phyloP scores from a whole-genome alignment of 2,329 filamentous ascomycete species.

The Coniochaeta prunicola region DNA sequence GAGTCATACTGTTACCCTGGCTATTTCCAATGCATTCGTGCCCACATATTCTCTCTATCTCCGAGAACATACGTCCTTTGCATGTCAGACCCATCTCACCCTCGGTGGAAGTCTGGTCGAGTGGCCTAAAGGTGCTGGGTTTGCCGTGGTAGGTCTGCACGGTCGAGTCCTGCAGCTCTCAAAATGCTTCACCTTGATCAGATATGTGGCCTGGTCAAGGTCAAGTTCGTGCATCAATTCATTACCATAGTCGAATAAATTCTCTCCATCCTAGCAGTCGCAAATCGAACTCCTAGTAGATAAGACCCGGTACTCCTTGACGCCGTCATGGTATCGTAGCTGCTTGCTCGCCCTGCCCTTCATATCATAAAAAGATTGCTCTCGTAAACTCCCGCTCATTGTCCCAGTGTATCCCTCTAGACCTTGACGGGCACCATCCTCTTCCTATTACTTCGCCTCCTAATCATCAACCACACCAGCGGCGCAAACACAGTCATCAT shows the following conservation, averaged over 20 bases:
- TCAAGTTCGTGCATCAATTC: no score
- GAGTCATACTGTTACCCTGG: no score
- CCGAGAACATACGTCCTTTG: background rate
- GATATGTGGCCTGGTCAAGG: no score
- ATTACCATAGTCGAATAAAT: no score
- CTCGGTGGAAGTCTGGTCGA: background rate
- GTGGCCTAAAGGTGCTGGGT: background rate
- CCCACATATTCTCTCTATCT: background rate
- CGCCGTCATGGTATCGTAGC: background rate
- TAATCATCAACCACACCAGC: background rate
- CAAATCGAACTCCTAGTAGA: background rate
- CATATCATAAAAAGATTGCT: no score
- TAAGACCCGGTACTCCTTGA: background rate
- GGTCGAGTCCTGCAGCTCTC: background rate
- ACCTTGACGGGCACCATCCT: conserved; percentile 11
- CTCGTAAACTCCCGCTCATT: background rate
- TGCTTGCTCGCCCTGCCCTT: no score
- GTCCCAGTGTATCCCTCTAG: conserved; percentile 4
- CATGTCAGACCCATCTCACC: background rate
- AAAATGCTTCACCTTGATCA: background rate
- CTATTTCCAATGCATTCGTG: no score
- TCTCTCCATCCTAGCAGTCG: no score
- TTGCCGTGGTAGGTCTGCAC: background rate
- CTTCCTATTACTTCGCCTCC: conserved; percentile 7
- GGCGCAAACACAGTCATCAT: background rate